Percentiles rank a stretch among this genome's conserved stretches.
phyloP scores from a whole-genome alignment of 495 filamentous ascomycete species.

The Chaetomium fimeti region DNA sequence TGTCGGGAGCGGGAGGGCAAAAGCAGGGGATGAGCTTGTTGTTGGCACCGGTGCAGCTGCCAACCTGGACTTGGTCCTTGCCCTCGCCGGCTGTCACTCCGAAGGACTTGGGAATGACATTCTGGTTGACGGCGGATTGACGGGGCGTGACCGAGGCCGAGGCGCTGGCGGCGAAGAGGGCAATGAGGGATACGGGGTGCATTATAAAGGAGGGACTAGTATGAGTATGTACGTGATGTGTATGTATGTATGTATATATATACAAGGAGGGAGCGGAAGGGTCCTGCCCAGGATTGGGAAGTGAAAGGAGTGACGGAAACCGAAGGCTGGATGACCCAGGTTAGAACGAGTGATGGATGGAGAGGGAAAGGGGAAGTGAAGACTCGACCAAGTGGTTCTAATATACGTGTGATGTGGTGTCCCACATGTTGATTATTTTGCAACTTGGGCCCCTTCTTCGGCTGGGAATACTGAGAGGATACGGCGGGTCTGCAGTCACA shows the following conservation, averaged over 20 bases:
- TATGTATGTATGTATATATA: too few species aligned
- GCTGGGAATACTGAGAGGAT: neutral
- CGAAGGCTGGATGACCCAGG: constrained; percentile 10
- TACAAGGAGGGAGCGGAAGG: constrained; percentile 8
- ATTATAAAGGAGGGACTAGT: constrained; percentile 19
- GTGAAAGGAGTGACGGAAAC: constrained; percentile 14
- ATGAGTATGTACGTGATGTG: too few species aligned
- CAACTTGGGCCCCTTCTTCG: neutral
- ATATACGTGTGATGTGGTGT: neutral
- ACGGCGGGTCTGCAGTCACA: constrained; percentile 1
- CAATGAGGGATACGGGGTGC: constrained; percentile 12
- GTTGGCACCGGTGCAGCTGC: constrained; percentile 23
- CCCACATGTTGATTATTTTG: neutral
- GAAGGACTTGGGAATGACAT: constrained; percentile 24
- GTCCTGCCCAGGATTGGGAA: constrained; percentile 13
- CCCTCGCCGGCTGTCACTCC: constrained; percentile 23
- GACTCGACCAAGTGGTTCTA: neutral
- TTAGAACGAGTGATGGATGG: constrained; percentile 4
- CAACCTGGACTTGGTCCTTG: constrained; percentile 9
- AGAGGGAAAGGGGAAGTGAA: neutral
- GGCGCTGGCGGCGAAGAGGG: constrained; percentile 19
- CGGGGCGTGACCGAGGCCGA: constrained; percentile 14
- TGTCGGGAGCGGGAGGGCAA: constrained; percentile 28
- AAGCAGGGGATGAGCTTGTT: constrained; percentile 29
- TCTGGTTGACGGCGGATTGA: constrained; percentile 24